These are phyloP conservation scores for Fusarium buxicola DNA, from an alignment of 2,329 filamentous ascomycete genomes.

Conservation along the genomic window DNA sequence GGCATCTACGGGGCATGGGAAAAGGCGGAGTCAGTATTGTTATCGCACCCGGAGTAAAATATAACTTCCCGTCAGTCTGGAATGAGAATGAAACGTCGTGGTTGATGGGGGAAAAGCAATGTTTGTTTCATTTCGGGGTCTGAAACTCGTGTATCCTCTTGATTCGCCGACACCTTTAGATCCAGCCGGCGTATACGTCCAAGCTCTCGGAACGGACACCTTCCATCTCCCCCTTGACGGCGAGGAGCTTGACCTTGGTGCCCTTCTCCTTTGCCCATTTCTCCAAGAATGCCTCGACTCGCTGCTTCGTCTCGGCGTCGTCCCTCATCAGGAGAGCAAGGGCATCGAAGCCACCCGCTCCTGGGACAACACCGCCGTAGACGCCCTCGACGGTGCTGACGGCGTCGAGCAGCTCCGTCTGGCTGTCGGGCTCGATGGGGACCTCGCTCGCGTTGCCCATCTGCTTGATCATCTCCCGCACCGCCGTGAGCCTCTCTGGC, in stretches of 20 bases:
- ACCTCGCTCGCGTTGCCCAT: constrained; percentile 82
- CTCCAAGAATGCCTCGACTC: constrained; percentile 71
- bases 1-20: constrained; percentile 22
- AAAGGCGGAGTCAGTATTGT: constrained; percentile 18
- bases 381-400: constrained; percentile 80
- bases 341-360: constrained; percentile 94
- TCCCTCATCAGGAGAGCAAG: constrained; percentile 84
- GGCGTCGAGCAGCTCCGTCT: constrained; percentile 86
- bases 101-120: constrained; percentile 11
- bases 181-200: constrained; percentile 59
- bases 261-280: constrained; percentile 72
- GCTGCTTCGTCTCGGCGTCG: constrained; percentile 69
- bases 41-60: constrained; percentile 37
- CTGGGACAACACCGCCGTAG: constrained; percentile 90
- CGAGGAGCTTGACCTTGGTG: constrained; percentile 74
- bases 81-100: constrained; percentile 34
- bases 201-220: constrained; percentile 65
- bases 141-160: constrained; percentile 31
- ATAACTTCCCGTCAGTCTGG: constrained; percentile 26
- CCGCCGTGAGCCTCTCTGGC: constrained; percentile 59
- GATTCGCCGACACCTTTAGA: constrained; percentile 41
- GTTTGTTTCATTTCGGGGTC: constrained; percentile 24
- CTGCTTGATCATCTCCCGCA: constrained; percentile 73
- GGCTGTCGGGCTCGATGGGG: constrained; percentile 87
- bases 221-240: constrained; percentile 78